phyloP scores from a whole-genome alignment of 2,329 filamentous ascomycete species.

The Fragosphaeria purpurea region DNA sequence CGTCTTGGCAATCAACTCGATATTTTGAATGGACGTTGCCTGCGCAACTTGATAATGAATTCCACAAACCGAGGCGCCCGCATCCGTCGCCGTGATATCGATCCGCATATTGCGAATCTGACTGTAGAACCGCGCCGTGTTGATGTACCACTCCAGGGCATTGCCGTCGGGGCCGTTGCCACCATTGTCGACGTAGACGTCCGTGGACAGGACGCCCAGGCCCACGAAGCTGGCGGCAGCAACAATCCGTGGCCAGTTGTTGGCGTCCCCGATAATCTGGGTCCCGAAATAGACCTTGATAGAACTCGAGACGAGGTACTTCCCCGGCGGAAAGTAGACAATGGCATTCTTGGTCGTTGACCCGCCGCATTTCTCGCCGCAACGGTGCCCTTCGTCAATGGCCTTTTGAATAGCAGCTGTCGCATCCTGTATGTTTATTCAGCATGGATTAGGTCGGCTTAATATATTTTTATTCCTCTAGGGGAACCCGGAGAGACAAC shows the following conservation, averaged over 20 bases:
- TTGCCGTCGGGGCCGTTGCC: not conserved
- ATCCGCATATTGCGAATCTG: conserved; percentile 42
- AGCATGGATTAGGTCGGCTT: too few relatives aligned
- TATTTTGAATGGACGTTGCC: conserved; percentile 40
- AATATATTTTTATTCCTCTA: too few relatives aligned
- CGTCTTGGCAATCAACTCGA: conserved; percentile 46
- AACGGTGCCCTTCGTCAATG: not conserved
- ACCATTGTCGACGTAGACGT: not conserved
- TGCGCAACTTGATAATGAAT: conserved; percentile 12
- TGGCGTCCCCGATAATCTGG: conserved; percentile 7
- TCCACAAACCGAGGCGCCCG: not conserved
- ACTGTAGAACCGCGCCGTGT: conserved; percentile 42
- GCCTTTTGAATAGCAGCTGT: not conserved
- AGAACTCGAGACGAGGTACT: conserved; percentile 6
- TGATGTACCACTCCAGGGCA: not conserved
- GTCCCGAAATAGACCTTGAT: conserved; percentile 2
- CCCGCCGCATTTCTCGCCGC: not conserved
- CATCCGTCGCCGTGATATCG: conserved; percentile 24
- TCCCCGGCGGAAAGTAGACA: conserved; percentile 5
- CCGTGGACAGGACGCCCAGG: conserved; percentile 6
- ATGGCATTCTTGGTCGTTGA: conserved; percentile 3
- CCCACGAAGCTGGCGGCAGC: conserved; percentile 1
- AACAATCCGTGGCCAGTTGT: not conserved
- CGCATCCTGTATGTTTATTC: not conserved
- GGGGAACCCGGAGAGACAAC: too few relatives aligned